A percentile compares a stretch with the other conserved stretches of the same genome.
Evolutionary conservation across 768 basidiomycete species (phyloP).

Genomic region (Tricholoma hemisulphureum): DNA sequence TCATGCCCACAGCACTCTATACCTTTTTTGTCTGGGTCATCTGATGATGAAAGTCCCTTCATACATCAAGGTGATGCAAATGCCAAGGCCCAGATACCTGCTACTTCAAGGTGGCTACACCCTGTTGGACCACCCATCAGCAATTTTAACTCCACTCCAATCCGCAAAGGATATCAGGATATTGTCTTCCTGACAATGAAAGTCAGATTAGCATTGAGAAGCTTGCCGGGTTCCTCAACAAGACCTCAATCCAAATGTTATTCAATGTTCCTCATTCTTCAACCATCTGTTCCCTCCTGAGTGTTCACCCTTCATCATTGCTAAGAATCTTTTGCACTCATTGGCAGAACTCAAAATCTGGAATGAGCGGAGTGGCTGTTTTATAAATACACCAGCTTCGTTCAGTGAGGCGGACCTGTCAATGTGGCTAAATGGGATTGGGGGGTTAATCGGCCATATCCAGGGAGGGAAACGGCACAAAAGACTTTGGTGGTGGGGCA

Average conservation of each 20-base stretch:
- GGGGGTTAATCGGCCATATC: background rate
- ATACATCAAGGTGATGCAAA: background rate
- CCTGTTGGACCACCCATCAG: background rate
- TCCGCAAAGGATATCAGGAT: background rate
- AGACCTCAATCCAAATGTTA: background rate
- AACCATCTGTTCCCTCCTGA: background rate
- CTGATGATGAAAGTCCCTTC: background rate
- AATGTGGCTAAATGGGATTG: background rate
- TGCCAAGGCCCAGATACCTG: background rate
- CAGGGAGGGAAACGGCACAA: background rate
- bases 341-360: background rate
- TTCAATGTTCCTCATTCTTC: background rate
- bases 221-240: background rate
- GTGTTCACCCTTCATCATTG: background rate
- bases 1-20: background rate
- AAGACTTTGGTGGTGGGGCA: background rate
- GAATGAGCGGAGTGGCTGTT: background rate
- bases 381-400: background rate
- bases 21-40: background rate
- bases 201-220: background rate
- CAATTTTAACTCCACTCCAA: background rate
- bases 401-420: background rate
- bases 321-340: background rate
- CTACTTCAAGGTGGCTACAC: background rate
- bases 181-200: background rate